Evolutionary conservation across 805 yeast species (phyloP), one percentile per base, ranked within the genome.

Genomic region (Myxozyma geophila): DNA sequence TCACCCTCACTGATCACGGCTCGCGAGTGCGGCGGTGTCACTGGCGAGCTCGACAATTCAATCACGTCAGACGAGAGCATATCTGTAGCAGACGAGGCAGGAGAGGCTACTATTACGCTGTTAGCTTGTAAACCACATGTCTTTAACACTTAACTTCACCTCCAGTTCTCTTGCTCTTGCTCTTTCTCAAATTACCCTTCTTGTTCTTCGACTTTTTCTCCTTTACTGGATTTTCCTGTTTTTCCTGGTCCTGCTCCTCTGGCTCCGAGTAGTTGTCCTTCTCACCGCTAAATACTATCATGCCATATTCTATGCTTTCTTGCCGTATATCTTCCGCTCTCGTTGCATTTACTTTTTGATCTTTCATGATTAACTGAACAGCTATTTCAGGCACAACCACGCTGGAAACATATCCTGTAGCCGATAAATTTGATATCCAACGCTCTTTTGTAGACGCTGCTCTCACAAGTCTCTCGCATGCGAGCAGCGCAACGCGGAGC

Each of bases 321-420:
- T 19, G 40, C 49, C 67, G 51, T 23, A 67, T 58, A 15, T 33
- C 36, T 56, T 63, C 67, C n/a, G 70, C 70, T 28, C 5, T 44
- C 1, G 50, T 50, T 17, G 33, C 48, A n/a, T 52, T 58, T 53
- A 65, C 56, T 10, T 28, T 37, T 21, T 51, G 60, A 21, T 67
- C 69, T 19, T 56, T 63, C 66, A 66, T 67, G 19, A 67, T 67
- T 12, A 67, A 57, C 54, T 56, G 44, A 17, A 64, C 50, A 1
- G 70, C 68, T 17, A 66, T 33, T 41, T 67, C 70, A 19, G 70
- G 70, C 7, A 67, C 69, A 6, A 67, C 53, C 12, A 67, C 67
- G 12, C 54, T 17, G 13, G 62, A 40, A 8, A 56, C 65, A 43
- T 67, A 67, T 13, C 67, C 69, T 3, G 64, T 67, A 12, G 51